Percentiles rank a stretch among this genome's conserved stretches.
These are phyloP conservation scores for Solioccasus polychromus DNA, from an alignment of 768 basidiomycete genomes.

Conservation along the genomic window DNA sequence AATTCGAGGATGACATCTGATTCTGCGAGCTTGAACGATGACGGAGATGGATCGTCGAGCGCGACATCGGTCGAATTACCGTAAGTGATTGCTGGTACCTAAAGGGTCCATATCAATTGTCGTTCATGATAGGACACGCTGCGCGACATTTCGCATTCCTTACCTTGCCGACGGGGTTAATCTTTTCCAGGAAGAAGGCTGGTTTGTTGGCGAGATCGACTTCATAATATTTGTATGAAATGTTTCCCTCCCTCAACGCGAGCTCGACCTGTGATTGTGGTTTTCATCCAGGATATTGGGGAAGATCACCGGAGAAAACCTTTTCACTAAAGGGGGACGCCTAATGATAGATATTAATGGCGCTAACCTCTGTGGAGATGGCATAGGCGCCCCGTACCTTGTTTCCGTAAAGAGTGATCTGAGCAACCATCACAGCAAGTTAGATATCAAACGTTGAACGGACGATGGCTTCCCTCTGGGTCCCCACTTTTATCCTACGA, in stretches of 20 bases:
- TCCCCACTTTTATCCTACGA: too few relatives aligned
- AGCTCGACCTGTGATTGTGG: slow-evolving; percentile 50
- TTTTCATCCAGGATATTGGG: too few relatives aligned
- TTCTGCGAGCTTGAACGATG: slow-evolving; percentile 60
- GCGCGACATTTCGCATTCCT: not conserved
- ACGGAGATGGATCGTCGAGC: slow-evolving; percentile 55
- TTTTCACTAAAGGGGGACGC: too few relatives aligned
- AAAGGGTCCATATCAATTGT: not conserved
- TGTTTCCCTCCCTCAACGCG: slow-evolving; percentile 54
- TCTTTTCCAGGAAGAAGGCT: slow-evolving; percentile 61
- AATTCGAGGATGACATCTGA: slow-evolving; percentile 67
- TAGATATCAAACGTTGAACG: too few relatives aligned
- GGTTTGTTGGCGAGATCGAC: slow-evolving; percentile 66
- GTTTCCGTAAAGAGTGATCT: too few relatives aligned
- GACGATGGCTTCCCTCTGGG: too few relatives aligned
- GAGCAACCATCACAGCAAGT: too few relatives aligned
- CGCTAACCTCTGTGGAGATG: too few relatives aligned
- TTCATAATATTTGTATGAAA: slow-evolving; percentile 48
- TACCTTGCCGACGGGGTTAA: slow-evolving; percentile 69
- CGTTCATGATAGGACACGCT: not conserved
- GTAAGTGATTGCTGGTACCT: slow-evolving; percentile 44
- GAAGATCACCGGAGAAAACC: too few relatives aligned
- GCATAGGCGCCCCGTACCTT: too few relatives aligned
- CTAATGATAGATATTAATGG: too few relatives aligned
- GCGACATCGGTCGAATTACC: slow-evolving; percentile 58